Base-by-base conservation (phyloP, 306 rosid genomes). In the Fragaria nilgerrensis region DNA sequence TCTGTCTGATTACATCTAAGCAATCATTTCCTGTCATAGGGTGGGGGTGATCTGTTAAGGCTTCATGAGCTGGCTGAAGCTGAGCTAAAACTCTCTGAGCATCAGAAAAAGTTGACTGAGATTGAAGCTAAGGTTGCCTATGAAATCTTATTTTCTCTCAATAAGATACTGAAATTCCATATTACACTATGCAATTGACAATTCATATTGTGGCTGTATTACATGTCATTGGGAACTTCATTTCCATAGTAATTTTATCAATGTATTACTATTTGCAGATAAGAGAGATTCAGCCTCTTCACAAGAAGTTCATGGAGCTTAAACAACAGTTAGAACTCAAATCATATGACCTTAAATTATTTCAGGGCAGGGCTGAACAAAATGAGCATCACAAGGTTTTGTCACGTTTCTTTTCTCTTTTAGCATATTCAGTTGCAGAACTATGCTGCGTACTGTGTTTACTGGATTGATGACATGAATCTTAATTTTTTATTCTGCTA, bases 311-410 rank as follows among this genome's bases (percentile, higher is more conserved):
- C 88, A 81, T 55, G 62, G 91, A 85, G 77, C 89, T 92, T 72
- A 92, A 89, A 82, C 70, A 87, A 78, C 92, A 89, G 59, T 86
- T 95, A 53, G 97, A 95, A 87, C 93, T 95, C 41, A 95, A 92
- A 73, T 77, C 70, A 43, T 85, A 92, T 75, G 97, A 95, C 83
- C 97, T 95, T 75, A 86, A 92, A 32, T 78, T 95, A 74, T 95
- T 92, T 81, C 96, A 89, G 83, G 90, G 83, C 65, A 90, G 98
- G 86, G 96, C 93, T 70, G 96, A 90, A 87, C 96, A 95, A 81
- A 95, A 95, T 83, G 98, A 92, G 84, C 97, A 95, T 77, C 97
- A 90, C 77, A 95, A 95, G 98, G 98, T 95, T 80, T 75, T 49
- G 65, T 63, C 63, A 55, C 7, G 39, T 69, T 73, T 52, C 58